A percentile compares a stretch with the other conserved stretches of the same genome.
These are phyloP conservation scores for Exidia glandulosa DNA, from an alignment of 768 basidiomycete genomes.

Conservation along the genomic window DNA sequence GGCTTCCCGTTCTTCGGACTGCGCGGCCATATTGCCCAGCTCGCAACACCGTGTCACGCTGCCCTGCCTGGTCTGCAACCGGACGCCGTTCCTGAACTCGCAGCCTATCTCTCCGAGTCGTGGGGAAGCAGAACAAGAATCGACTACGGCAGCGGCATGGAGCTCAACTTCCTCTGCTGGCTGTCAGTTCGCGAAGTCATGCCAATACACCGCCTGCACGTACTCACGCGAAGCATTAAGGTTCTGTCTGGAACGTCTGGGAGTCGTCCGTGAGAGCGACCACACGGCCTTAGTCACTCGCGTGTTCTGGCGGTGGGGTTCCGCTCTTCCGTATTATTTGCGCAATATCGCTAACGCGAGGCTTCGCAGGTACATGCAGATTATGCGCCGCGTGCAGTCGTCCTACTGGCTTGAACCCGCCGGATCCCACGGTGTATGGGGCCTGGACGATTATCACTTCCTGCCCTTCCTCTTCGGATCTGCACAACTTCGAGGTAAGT, in stretches of 20 bases:
- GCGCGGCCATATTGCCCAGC: constrained; percentile 22
- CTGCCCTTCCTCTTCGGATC: constrained; percentile 83
- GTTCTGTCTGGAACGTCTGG: constrained; percentile 66
- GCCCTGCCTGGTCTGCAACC: constrained; percentile 44
- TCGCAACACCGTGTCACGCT: constrained; percentile 45
- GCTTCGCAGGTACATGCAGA: constrained; percentile 46
- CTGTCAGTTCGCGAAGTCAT: constrained; percentile 42
- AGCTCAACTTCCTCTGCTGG: constrained; percentile 95
- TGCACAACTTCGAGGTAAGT: constrained; percentile 56
- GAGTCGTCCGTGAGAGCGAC: constrained; percentile 52
- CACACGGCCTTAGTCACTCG: constrained; percentile 64
- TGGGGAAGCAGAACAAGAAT: constrained; percentile 91
- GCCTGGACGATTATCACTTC: constrained; percentile 94
- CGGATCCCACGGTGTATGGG: constrained; percentile 99
- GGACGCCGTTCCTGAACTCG: constrained; percentile 56
- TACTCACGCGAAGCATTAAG: constrained; percentile 28
- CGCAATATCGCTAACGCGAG: not conserved
- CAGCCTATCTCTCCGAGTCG: constrained; percentile 69
- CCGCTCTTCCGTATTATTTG: constrained; percentile 1
- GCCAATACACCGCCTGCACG: not conserved
- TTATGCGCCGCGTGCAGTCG: constrained; percentile 82
- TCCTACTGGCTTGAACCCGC: constrained; percentile 97
- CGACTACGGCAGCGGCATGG: constrained; percentile 99
- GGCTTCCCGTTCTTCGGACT: not conserved
- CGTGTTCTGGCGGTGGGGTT: constrained; percentile 85